Evolutionary conservation across 2,329 filamentous ascomycete genomes (phyloP), one percentile per base, ranked within the genome.

Genomic region (Metarhizium sp.): DNA sequence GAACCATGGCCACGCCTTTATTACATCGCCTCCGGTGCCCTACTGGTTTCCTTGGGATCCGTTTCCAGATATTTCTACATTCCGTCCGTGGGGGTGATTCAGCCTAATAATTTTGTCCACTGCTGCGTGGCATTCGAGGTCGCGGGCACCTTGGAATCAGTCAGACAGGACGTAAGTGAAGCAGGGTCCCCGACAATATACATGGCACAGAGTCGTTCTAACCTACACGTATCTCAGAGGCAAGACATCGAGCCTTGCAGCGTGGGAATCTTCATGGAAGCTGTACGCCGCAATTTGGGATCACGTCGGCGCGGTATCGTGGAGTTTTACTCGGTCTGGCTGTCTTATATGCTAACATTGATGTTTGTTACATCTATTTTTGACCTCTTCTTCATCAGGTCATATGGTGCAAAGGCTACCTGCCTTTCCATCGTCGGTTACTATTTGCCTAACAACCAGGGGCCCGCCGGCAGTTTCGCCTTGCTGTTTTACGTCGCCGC

Each of bases 1-100:
- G 2, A 52, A 52, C 51, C 40, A 52, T 52, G 51, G 51, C 40
- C 51, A 52, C 38, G 40, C 51, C 30, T 25, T n/a, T 46, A 52
- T 32, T 45, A 45, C 40, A n/a, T 46, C 40, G 51, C 51, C 18
- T 14, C 18, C 38, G 14, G 3, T 38, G 40, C 2, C 38, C 51
- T 52, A 13, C 51, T 52, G 6, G 25, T 52, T 4, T 32, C 51
- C 25, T 18, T 52, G 38, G 51, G 51, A 16, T 52, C 25, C 18
- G 4, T 52, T n/a, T 45, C 20, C 18, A 8, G 6, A 25, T 32
- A 29, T 11, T 34, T 46, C 51, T 16, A 5, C 40, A 43, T 45
- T 4, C 18, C 51, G 7, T 18, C 20, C 14, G 11, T 32, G 2
- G 51, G 43, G 10, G 13, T 11, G 18, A 29, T n/a, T 20, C 2